Percentiles rank a stretch among this genome's conserved stretches.
These are phyloP conservation scores for Xylaria sp. DNA, from an alignment of 2,329 filamentous ascomycete genomes.

Conservation along the genomic window DNA sequence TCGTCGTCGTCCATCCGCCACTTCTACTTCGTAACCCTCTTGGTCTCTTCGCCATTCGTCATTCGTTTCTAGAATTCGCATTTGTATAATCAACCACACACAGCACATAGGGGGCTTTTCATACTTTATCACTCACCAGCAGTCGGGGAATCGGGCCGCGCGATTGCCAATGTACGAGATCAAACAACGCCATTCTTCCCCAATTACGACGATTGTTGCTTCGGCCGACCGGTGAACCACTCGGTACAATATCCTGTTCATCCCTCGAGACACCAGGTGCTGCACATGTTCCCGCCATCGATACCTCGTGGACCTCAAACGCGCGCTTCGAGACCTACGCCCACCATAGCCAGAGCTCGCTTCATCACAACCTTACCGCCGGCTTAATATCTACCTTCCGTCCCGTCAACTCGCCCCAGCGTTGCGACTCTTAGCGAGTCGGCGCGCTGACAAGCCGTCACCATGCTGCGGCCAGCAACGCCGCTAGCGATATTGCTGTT, in stretches of 20 bases:
- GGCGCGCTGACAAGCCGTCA: conserved; percentile 54
- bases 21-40: conserved; percentile 30
- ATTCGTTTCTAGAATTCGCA: conserved; percentile 44
- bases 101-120: conserved; percentile 8
- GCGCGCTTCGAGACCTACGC: conserved; percentile 10
- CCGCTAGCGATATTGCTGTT: conserved; percentile 88
- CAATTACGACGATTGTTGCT: conserved; percentile 12
- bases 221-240: conserved; percentile 22
- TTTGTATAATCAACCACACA: conserved; percentile 21
- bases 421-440: conserved; percentile 48
- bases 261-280: conserved; percentile 25
- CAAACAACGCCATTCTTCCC: conserved; percentile 17
- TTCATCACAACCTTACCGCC: conserved; percentile 5
- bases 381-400: conserved; percentile 14
- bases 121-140: conserved; percentile 12
- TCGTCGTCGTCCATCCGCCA: conserved; percentile 26
- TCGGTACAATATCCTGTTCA: conserved; percentile 19
- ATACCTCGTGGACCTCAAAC: conserved; percentile 32
- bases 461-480: conserved; percentile 91
- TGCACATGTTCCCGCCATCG: conserved; percentile 45
- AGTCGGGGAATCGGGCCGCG: conserved; percentile 11
- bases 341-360: neutral
- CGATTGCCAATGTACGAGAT: conserved; percentile 28
- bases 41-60: conserved; percentile 40
- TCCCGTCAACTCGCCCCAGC: conserved; percentile 31